A percentile compares a stretch with the other conserved stretches of the same genome.
Evolutionary conservation across 2,329 filamentous ascomycete species (phyloP).

Genomic region (Ophiostoma himal-ulmi): DNA sequence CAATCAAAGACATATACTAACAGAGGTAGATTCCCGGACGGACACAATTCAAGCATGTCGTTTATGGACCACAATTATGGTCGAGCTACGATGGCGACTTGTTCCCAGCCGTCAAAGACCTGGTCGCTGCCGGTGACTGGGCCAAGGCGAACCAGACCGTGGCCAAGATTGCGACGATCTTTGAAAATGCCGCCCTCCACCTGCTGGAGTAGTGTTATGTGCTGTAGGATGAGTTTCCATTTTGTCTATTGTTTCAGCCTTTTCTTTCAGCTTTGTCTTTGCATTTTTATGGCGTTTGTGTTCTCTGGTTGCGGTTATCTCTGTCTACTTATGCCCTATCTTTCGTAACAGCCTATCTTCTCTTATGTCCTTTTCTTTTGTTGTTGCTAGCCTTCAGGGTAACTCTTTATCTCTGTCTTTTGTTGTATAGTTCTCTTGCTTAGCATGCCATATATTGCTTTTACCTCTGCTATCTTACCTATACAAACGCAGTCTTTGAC

Average conservation of each 20-base stretch:
- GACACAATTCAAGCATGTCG: constrained; percentile 87
- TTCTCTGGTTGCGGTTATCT: constrained; percentile 2
- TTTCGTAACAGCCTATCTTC: neutral
- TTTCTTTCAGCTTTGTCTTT: constrained; percentile 9
- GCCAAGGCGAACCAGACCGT: constrained; percentile 60
- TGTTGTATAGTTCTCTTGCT: neutral
- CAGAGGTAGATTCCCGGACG: constrained; percentile 65
- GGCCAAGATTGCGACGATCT: constrained; percentile 62
- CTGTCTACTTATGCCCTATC: neutral
- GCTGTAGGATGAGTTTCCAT: neutral
- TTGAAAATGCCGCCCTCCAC: constrained; percentile 52
- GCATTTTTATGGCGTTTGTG: constrained; percentile 25
- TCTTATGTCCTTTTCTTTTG: constrained; percentile 14
- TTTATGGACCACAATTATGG: constrained; percentile 81
- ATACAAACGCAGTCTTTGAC: neutral
- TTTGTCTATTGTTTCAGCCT: neutral
- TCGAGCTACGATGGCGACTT: constrained; percentile 60
- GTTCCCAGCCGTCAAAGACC: constrained; percentile 82
- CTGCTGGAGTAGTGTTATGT: constrained; percentile 22
- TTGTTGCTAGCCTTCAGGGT: neutral
- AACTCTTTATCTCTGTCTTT: neutral
- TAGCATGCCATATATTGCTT: neutral
- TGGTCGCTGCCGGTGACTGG: constrained; percentile 68
- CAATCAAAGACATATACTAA: neutral
- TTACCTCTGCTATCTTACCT: neutral